Percentiles rank a stretch among this genome's conserved stretches.
These are phyloP conservation scores for Lactarius trivialis DNA, from an alignment of 768 basidiomycete genomes.

Conservation along the genomic window DNA sequence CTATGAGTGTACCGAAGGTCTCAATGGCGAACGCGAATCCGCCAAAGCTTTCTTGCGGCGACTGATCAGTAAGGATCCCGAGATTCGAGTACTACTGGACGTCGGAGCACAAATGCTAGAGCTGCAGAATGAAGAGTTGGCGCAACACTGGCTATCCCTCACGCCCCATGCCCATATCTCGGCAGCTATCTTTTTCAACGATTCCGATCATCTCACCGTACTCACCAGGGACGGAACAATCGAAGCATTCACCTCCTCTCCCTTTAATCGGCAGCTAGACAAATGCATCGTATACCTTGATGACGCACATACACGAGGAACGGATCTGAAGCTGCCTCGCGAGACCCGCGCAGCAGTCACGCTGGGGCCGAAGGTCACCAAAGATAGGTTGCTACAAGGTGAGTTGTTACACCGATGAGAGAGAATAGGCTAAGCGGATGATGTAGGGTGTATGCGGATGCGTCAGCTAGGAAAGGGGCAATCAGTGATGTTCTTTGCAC, in stretches of 20 bases:
- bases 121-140: slow-evolving; percentile 37
- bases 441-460: slow-evolving; percentile 9
- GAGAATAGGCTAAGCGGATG: background rate
- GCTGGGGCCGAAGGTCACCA: slow-evolving; percentile 43
- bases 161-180: slow-evolving; percentile 23
- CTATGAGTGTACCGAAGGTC: slow-evolving; percentile 17
- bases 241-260: slow-evolving; percentile 34
- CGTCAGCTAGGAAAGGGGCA: slow-evolving; percentile 6
- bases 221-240: slow-evolving; percentile 33
- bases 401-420: background rate
- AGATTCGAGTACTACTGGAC: slow-evolving; percentile 44
- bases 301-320: slow-evolving; percentile 47
- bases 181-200: slow-evolving; percentile 38
- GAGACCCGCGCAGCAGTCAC: slow-evolving; percentile 40
- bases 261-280: slow-evolving; percentile 31
- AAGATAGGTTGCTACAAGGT: slow-evolving; percentile 48
- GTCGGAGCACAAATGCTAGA: slow-evolving; percentile 55
- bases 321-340: slow-evolving; percentile 43
- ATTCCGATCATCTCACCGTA: slow-evolving; percentile 31
- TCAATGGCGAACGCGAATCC: background rate
- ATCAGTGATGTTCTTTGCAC: slow-evolving; percentile 8
- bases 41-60: slow-evolving; percentile 28
- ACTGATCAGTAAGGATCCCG: slow-evolving; percentile 31
- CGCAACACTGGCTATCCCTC: slow-evolving; percentile 34
- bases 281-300: slow-evolving; percentile 45